A percentile compares a stretch with the other conserved stretches of the same genome.
phyloP scores from a whole-genome alignment of 2,329 filamentous ascomycete species.

The Colletotrichum costaricense region DNA sequence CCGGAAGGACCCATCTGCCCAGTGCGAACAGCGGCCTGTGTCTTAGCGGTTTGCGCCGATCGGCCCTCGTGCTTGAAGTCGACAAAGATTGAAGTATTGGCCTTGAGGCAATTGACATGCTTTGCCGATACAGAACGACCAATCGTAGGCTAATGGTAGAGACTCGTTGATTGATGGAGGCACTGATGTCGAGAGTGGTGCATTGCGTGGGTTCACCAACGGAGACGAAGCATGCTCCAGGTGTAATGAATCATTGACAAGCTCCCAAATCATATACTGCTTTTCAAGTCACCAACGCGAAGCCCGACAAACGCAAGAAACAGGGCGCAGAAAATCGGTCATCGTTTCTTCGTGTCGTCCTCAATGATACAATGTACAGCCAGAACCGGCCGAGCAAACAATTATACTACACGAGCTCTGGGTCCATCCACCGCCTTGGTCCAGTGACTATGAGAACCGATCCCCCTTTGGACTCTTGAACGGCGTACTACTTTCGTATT shows the following conservation, averaged over 20 bases:
- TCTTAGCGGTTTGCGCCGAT: background rate
- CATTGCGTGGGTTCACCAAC: background rate
- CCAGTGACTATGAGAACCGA: slow-evolving; percentile 71
- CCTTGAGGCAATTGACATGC: background rate
- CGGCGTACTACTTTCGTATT: slow-evolving; percentile 85
- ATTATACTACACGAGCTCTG: slow-evolving; percentile 29
- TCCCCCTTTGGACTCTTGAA: slow-evolving; percentile 87
- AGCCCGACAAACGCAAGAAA: background rate
- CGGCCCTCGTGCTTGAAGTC: background rate
- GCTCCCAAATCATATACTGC: background rate
- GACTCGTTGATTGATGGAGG: background rate
- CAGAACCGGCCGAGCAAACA: slow-evolving; percentile 2
- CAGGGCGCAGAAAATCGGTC: slow-evolving; percentile 9
- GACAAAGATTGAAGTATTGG: background rate
- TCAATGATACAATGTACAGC: slow-evolving; percentile 27
- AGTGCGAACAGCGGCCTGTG: background rate
- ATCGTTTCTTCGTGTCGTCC: slow-evolving; percentile 18
- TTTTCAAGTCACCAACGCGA: background rate
- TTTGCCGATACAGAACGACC: background rate
- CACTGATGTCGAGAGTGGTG: too few species aligned
- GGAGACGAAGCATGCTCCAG: background rate
- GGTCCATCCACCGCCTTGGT: background rate
- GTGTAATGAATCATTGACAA: slow-evolving; percentile 17
- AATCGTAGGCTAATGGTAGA: background rate
- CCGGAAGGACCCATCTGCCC: slow-evolving; percentile 2